Evolutionary conservation across 345 rosid species (phyloP).

Genomic region (Citropsis articulata): DNA sequence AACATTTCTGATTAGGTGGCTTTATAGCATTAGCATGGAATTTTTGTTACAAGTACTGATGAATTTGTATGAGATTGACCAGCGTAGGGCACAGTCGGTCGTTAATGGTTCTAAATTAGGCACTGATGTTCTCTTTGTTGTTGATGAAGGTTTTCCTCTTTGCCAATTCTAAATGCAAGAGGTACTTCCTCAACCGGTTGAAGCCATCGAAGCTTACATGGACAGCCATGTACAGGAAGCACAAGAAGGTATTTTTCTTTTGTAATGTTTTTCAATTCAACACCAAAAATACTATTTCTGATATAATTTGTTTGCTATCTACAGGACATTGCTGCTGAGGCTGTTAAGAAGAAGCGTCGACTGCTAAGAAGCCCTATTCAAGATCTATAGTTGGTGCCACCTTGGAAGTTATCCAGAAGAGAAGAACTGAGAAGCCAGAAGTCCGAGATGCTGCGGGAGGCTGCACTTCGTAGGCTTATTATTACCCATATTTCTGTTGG

Average conservation of each 20-base stretch:
- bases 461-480: slow-evolving; percentile 42
- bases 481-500: too few relatives aligned
- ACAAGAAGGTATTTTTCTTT: slow-evolving; percentile 48
- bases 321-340: slow-evolving; percentile 59
- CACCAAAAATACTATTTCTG: too few relatives aligned
- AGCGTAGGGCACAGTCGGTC: too few relatives aligned
- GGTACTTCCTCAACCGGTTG: slow-evolving; percentile 86
- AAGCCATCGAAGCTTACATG: slow-evolving; percentile 93
- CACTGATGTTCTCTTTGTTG: neutral
- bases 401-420: slow-evolving; percentile 71
- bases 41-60: neutral
- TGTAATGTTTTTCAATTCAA: too few relatives aligned
- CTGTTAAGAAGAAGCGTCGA: slow-evolving; percentile 58
- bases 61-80: too few relatives aligned
- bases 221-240: slow-evolving; percentile 73
- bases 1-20: too few relatives aligned
- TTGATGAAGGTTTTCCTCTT: slow-evolving; percentile 76
- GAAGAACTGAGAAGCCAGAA: slow-evolving; percentile 64
- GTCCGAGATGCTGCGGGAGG: slow-evolving; percentile 71
- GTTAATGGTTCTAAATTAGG: too few relatives aligned
- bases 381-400: slow-evolving; percentile 77
- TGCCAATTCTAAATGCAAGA: slow-evolving; percentile 80
- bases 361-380: slow-evolving; percentile 67
- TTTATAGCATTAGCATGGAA: neutral
- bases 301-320: neutral